Percentiles rank a stretch among this genome's conserved stretches.
Conservation (phyloP, 306 rosid species). For the Cyclanthera cordifolia region DNA sequence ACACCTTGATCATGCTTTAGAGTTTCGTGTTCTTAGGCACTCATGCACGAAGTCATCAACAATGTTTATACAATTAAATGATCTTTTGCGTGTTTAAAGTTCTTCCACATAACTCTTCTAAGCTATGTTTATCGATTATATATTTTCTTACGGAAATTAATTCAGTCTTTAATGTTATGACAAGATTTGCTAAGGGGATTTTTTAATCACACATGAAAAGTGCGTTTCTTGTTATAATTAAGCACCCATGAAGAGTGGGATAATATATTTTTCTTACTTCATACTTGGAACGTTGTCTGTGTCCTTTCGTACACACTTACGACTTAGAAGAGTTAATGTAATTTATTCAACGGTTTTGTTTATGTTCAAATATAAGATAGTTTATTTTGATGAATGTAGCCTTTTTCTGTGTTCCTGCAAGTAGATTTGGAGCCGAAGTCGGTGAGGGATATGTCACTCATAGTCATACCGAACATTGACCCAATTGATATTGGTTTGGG, state of each 20-base stretch:
- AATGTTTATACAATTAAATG: background rate
- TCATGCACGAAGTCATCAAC: background rate
- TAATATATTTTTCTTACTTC: too few species aligned
- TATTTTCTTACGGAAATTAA: background rate
- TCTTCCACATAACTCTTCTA: background rate
- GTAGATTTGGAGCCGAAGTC: conserved; percentile 64
- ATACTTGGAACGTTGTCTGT: background rate
- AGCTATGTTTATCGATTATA: background rate
- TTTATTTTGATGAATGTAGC: conserved; percentile 10
- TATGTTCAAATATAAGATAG: conserved; percentile 10
- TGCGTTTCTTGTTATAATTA: too few species aligned
- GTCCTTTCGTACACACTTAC: background rate
- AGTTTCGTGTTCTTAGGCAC: background rate
- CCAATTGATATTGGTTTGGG: conserved; percentile 49
- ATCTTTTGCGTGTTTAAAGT: background rate
- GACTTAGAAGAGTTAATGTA: background rate
- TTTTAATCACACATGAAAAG: background rate
- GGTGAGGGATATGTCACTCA: conserved; percentile 52
- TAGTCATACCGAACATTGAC: conserved; percentile 52
- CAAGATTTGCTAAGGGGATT: background rate
- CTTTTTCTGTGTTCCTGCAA: conserved; percentile 17
- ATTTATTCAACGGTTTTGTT: background rate
- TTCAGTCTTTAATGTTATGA: background rate
- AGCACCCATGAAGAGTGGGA: background rate
- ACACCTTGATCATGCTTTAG: background rate